phyloP scores from a whole-genome alignment of 176 grass and related monocot species.

The Triticum turgidum region DNA sequence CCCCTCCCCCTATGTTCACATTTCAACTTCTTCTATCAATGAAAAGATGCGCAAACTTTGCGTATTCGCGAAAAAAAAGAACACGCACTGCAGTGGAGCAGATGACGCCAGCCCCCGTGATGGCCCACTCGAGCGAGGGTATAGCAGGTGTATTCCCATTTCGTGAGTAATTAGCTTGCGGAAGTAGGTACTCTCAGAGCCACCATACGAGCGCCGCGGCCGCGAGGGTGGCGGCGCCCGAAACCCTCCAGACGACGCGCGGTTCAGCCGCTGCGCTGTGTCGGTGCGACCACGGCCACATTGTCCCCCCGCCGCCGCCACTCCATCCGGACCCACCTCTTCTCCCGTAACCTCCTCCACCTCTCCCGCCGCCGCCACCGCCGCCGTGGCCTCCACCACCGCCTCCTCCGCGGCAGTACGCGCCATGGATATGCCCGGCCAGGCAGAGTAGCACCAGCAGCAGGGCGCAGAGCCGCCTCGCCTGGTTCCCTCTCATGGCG shows the following conservation, averaged over 20 bases:
- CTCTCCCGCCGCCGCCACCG: neutral
- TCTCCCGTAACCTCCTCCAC: neutral
- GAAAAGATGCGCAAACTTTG: too few relatives aligned
- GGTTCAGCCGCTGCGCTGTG: neutral
- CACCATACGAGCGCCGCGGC: neutral
- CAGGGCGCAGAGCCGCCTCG: neutral
- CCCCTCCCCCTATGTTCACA: too few relatives aligned
- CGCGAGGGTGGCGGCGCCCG: neutral
- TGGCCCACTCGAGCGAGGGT: too few relatives aligned
- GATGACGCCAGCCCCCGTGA: too few relatives aligned
- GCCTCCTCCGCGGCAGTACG: neutral
- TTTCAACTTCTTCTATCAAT: too few relatives aligned
- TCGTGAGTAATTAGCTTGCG: too few relatives aligned
- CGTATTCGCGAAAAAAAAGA: too few relatives aligned
- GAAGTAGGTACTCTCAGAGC: neutral
- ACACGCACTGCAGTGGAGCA: too few relatives aligned
- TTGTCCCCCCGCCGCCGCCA: neutral
- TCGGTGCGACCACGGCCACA: neutral
- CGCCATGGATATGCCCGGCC: neutral
- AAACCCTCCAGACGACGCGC: conserved; percentile 1
- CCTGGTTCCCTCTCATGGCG: conserved; percentile 4
- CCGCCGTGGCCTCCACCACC: too few relatives aligned
- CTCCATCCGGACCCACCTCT: neutral
- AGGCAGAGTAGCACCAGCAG: neutral
- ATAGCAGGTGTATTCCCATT: too few relatives aligned